Conservation (phyloP, 441 rosid genomes). For the Sinapis alba region DNA sequence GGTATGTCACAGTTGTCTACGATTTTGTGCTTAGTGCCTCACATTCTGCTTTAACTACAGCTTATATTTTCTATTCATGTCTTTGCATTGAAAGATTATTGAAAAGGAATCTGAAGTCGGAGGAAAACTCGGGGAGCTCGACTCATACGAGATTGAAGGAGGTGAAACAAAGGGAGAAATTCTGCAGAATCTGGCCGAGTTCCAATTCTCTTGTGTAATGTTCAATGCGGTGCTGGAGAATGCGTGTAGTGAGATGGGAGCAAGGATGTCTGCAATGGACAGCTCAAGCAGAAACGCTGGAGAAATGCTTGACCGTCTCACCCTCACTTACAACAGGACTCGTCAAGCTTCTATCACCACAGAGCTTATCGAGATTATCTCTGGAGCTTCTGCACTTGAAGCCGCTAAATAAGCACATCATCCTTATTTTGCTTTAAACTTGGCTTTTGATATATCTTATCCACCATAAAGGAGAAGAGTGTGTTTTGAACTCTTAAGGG, state of each 20-base stretch:
- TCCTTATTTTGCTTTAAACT: slow-evolving; percentile 30
- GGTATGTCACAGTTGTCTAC: slow-evolving; percentile 42
- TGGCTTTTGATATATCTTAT: slow-evolving; percentile 11
- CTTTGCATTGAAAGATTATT: slow-evolving; percentile 51
- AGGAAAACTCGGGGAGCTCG: slow-evolving; percentile 84
- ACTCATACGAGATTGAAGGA: slow-evolving; percentile 97
- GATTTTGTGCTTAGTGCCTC: not conserved
- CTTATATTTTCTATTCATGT: not conserved
- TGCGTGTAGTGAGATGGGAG: slow-evolving; percentile 96
- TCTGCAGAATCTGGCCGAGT: slow-evolving; percentile 90
- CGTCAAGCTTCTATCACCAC: slow-evolving; percentile 98
- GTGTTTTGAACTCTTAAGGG: slow-evolving; percentile 4
- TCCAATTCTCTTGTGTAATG: slow-evolving; percentile 94
- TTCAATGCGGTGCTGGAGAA: slow-evolving; percentile 92
- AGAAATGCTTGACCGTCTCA: slow-evolving; percentile 95
- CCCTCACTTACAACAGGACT: slow-evolving; percentile 95
- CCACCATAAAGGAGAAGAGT: slow-evolving; percentile 31
- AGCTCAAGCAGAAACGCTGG: slow-evolving; percentile 99
- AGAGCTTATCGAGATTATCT: slow-evolving; percentile 92
- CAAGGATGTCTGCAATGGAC: slow-evolving; percentile 99
- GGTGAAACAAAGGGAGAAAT: slow-evolving; percentile 89
- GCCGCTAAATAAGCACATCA: slow-evolving; percentile 31
- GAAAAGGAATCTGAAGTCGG: slow-evolving; percentile 90
- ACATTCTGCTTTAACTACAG: not conserved
- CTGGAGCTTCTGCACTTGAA: slow-evolving; percentile 92